Conservation (phyloP, 306 rosid species). For the Vigna radiata region DNA sequence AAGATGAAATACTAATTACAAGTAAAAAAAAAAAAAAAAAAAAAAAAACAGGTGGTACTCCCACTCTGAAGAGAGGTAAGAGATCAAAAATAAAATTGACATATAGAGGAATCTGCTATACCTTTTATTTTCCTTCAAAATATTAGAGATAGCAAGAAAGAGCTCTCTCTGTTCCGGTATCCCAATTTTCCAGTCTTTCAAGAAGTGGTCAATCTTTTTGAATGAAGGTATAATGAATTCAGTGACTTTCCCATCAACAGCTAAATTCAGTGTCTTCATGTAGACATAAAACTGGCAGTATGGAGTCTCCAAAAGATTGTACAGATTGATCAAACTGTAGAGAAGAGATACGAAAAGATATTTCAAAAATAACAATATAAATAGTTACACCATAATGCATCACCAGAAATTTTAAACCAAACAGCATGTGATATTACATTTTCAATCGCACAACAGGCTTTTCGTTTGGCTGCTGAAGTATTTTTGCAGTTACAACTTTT, state of each 20-base stretch:
- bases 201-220: slow-evolving; percentile 78
- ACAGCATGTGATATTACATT: slow-evolving; percentile 59
- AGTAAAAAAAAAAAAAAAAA: neutral
- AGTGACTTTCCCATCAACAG: slow-evolving; percentile 81
- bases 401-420: slow-evolving; percentile 4
- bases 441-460: slow-evolving; percentile 87
- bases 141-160: slow-evolving; percentile 74
- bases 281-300: slow-evolving; percentile 79
- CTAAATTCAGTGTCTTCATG: slow-evolving; percentile 76
- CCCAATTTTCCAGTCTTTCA: slow-evolving; percentile 96
- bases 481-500: slow-evolving; percentile 70
- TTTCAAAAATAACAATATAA: slow-evolving; percentile 3
- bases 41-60: neutral
- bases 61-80: slow-evolving; percentile 1
- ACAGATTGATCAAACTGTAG: slow-evolving; percentile 84
- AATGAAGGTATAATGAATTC: slow-evolving; percentile 78
- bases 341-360: slow-evolving; percentile 12
- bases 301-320: slow-evolving; percentile 86
- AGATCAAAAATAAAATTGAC: slow-evolving; percentile 5
- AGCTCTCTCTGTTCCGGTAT: slow-evolving; percentile 72
- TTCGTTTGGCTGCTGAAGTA: slow-evolving; percentile 77
- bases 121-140: slow-evolving; percentile 91
- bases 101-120: slow-evolving; percentile 39
- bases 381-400: neutral
- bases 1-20: slow-evolving; percentile 23